Evolutionary conservation across 352 stramenopile species (phyloP), one percentile per base, ranked within the genome.

Genomic region (Phytopythium chamaehyphon): DNA sequence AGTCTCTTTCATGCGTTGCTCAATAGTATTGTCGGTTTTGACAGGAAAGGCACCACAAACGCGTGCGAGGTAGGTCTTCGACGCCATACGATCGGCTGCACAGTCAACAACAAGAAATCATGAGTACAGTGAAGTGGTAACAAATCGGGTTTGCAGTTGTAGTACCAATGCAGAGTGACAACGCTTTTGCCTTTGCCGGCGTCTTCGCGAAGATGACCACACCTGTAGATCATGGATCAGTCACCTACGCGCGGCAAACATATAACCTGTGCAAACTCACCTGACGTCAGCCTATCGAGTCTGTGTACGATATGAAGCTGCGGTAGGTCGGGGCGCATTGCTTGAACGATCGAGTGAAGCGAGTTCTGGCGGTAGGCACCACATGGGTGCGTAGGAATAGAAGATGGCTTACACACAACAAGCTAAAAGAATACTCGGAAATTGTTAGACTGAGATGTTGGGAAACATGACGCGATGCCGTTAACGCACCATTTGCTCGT

Each of bases 341-440:
- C 66, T 50, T 85, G 69, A 21, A 95, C 22, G 43, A 95, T 95
- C 31, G 51, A 86, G 52, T 91, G 76, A 48, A 99, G 73, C 23
- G 93, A 95, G 66, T 99, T 99, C 60, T 96, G 83, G 35, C 96
- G 86, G 64, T 98, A 98, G 14, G 90, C 86, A 43, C 96, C 96
- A 60, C 90, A 97, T 31, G 96, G 92, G 59, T 99, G 93, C 15
- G 97, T 97, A 1, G 96, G 83, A 39, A 99, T 89, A 33, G 89
- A 97, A 45, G 92, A 75, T 11, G 95, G 96, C 64, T 98, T 96
- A 64, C 54, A 80, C 18, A 95, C 85, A 4, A 90, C 85, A 21
- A 95, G 59, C 85, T 95, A 43, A 40, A n/a, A 15, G 15, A 37
- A 5, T 15, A 52, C 11, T 47, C 12, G 24, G 54, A 44, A 16